Conservation (phyloP, 306 rosid genomes). For the Dicorynia guianensis region DNA sequence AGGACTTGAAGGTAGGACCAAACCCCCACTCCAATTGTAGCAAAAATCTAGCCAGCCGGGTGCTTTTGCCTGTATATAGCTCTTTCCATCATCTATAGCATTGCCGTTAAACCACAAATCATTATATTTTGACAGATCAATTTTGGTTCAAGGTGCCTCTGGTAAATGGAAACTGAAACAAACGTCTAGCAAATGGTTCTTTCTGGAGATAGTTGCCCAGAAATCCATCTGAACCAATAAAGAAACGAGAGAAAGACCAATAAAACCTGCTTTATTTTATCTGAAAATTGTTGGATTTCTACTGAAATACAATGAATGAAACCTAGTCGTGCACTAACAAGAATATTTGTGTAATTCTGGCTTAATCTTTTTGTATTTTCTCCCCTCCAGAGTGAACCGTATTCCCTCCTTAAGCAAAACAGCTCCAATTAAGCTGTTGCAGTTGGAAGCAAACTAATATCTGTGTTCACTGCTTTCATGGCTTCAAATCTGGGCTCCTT, state of each 20-base stretch:
- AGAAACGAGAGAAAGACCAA: not conserved
- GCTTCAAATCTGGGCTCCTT: conserved; percentile 72
- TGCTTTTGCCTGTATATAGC: too few relatives aligned
- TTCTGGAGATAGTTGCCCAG: too few relatives aligned
- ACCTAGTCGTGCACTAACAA: not conserved
- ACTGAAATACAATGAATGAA: not conserved
- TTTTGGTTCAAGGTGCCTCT: too few relatives aligned
- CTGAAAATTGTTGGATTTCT: not conserved
- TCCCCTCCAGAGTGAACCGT: not conserved
- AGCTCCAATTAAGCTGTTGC: conserved; percentile 51
- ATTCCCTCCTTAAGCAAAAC: not conserved
- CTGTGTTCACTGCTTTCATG: conserved; percentile 51
- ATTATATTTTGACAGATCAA: too few relatives aligned
- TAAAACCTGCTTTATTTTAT: not conserved
- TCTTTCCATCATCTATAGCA: too few relatives aligned
- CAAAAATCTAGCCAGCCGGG: too few relatives aligned
- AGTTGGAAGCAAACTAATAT: conserved; percentile 43
- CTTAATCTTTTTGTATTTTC: too few relatives aligned
- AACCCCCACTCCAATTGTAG: too few relatives aligned
- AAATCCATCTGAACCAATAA: not conserved
- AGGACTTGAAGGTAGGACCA: too few relatives aligned
- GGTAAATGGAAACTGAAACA: too few relatives aligned
- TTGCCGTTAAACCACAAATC: too few relatives aligned
- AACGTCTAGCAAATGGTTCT: too few relatives aligned
- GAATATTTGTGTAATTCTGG: not conserved